Evolutionary conservation across 768 basidiomycete genomes (phyloP).

Genomic region (Clavulina sp.): DNA sequence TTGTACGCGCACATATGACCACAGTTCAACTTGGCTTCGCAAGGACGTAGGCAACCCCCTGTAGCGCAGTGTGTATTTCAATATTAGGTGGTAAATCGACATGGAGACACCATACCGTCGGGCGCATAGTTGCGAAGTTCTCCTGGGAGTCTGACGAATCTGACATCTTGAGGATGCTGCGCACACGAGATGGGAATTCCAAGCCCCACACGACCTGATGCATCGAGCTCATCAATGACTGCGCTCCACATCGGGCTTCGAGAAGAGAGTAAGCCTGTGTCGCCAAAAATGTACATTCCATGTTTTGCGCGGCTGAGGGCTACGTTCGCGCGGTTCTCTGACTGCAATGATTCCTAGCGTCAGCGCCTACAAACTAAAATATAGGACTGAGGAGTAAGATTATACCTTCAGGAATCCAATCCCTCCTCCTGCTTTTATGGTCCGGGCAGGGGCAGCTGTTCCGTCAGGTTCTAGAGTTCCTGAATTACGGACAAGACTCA

Average conservation of each 20-base stretch:
- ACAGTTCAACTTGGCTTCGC: slow-evolving; percentile 34
- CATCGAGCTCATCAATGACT: slow-evolving; percentile 40
- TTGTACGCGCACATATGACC: slow-evolving; percentile 50
- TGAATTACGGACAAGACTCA: slow-evolving; percentile 57
- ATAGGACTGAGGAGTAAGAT: not conserved
- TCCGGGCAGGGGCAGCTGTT: not conserved
- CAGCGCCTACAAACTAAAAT: too few species aligned
- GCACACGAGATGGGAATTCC: slow-evolving; percentile 41
- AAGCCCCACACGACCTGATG: slow-evolving; percentile 28
- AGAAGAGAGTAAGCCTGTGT: slow-evolving; percentile 22
- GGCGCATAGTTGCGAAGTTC: slow-evolving; percentile 34
- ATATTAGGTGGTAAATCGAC: not conserved
- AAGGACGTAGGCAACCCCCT: slow-evolving; percentile 50
- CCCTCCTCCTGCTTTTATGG: not conserved
- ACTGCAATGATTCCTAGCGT: too few species aligned
- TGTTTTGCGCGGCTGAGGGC: slow-evolving; percentile 59
- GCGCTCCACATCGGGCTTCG: slow-evolving; percentile 37
- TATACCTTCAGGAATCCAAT: slow-evolving; percentile 62
- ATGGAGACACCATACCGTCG: slow-evolving; percentile 26
- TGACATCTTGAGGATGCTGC: slow-evolving; percentile 29
- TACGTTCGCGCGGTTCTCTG: slow-evolving; percentile 41
- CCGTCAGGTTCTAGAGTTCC: slow-evolving; percentile 18
- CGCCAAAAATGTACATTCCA: slow-evolving; percentile 58
- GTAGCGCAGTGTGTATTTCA: not conserved
- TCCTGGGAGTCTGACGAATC: slow-evolving; percentile 33